These are phyloP conservation scores for Metschnikowia dekortorum DNA, from an alignment of 805 yeast genomes.

Conservation along the genomic window DNA sequence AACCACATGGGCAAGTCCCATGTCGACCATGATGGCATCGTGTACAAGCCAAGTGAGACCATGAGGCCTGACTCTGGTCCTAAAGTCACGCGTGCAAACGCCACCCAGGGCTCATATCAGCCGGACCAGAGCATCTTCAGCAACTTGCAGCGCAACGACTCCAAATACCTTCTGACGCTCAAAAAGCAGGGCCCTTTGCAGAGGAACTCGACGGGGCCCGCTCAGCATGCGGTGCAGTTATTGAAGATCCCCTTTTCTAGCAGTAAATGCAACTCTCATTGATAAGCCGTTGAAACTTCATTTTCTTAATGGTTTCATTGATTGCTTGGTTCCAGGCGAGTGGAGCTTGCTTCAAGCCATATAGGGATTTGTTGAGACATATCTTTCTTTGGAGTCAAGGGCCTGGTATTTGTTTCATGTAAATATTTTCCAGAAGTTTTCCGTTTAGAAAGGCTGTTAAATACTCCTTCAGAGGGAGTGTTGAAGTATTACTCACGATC, in stretches of 20 bases:
- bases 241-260: too few relatives aligned
- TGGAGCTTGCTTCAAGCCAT: not conserved
- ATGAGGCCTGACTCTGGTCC: constrained; percentile 22
- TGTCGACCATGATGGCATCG: constrained; percentile 5
- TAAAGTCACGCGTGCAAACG: constrained; percentile 28
- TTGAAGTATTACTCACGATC: too few relatives aligned
- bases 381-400: too few relatives aligned
- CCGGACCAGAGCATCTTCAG: constrained; percentile 40
- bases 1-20: constrained; percentile 4
- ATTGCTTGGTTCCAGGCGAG: not conserved
- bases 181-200: constrained; percentile 15
- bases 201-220: not conserved
- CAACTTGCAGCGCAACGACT: constrained; percentile 37
- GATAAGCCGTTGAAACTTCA: not conserved
- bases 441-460: too few relatives aligned
- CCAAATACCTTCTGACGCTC: constrained; percentile 27
- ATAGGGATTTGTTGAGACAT: too few relatives aligned
- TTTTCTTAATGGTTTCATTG: not conserved
- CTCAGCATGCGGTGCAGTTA: not conserved
- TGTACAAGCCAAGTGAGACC: constrained; percentile 1
- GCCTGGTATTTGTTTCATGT: too few relatives aligned
- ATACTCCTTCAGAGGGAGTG: too few relatives aligned
- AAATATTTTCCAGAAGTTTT: too few relatives aligned
- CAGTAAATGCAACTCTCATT: too few relatives aligned
- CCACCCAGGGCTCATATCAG: constrained; percentile 35